Evolutionary conservation across 1,284 basidiomycete genomes (phyloP), one percentile per base, ranked within the genome.

Genomic region (Trametes sp.): DNA sequence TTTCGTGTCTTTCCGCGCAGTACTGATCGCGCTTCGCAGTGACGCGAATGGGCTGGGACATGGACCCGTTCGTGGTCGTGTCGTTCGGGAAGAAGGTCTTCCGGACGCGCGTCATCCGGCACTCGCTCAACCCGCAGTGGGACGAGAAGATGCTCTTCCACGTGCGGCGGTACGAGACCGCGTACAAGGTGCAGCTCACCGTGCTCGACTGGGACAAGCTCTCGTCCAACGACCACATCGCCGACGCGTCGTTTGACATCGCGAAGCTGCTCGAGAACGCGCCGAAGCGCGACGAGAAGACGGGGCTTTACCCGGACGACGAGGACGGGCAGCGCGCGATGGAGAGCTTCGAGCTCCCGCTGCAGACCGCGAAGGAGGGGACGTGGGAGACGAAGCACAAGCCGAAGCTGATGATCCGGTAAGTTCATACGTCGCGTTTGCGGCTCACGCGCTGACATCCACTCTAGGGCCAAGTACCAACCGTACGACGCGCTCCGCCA

Each of bases 51-150:
- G 92, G 92, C 0, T 96, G 90, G 86, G 96, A 98, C 74, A 98
- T 98, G 96, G 96, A 99, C 72, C 96, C 96, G 0, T 98, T 98
- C 72, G 93, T 95, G 16, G 95, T 99, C 67, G 87, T 96, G 67
- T 96, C 94, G 2, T 98, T 99, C 69, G 94, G 96, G 38, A 96
- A 97, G 78, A 98, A 98, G 77, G 94, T 98, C 11, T 98, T 98
- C 80, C 86, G 96, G 4, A 98, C 96, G 0, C 89, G 95, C 49
- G 90, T 96, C 29, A 91, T 96, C 64, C 87, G 94, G 11, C 94
- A 96, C 75, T 92, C 89, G 14, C 86, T 95, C 64, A 95, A 94
- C 74, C 97, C 97, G 0, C 83, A 85, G 0, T 99, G 96, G 95
- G 93, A 98, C 69, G 96, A 98, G 78, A 97, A 97, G 76, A 82